A percentile compares a stretch with the other conserved stretches of the same genome.
phyloP scores from a whole-genome alignment of 805 yeast species.

The Lachancea kluyveri region DNA sequence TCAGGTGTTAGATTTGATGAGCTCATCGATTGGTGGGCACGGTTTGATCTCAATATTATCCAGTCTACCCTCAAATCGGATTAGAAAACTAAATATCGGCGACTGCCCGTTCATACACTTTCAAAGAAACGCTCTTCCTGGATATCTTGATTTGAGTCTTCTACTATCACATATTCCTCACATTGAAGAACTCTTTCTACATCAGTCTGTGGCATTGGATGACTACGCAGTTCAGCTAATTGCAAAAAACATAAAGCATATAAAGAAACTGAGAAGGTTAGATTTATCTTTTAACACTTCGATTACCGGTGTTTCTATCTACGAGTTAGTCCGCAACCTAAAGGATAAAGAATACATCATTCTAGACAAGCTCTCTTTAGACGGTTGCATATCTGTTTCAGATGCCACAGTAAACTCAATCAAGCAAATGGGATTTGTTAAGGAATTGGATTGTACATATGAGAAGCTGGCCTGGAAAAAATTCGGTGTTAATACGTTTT shows the following conservation, averaged over 20 bases:
- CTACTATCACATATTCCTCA: conserved; percentile 10
- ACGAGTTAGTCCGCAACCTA: conserved; percentile 20
- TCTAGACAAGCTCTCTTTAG: conserved; percentile 17
- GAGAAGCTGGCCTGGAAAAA: conserved; percentile 26
- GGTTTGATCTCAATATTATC: conserved; percentile 16
- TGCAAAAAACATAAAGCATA: conserved; percentile 9
- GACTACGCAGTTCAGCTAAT: conserved; percentile 16
- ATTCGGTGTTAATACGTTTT: conserved; percentile 26
- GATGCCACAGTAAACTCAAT: conserved; percentile 24
- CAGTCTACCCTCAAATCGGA: conserved; percentile 7
- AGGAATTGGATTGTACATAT: conserved; percentile 22
- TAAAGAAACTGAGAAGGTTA: conserved; percentile 15
- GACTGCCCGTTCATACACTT: conserved; percentile 12
- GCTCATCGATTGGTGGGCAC: conserved; percentile 24
- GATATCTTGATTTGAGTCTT: conserved; percentile 14
- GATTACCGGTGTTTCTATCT: conserved; percentile 27
- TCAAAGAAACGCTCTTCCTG: conserved; percentile 5
- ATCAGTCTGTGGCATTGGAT: conserved; percentile 22
- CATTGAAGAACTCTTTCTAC: conserved; percentile 20
- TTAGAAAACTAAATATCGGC: conserved; percentile 24
- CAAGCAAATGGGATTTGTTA: conserved; percentile 16
- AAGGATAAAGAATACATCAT: conserved; percentile 13
- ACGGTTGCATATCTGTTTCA: conserved; percentile 26
- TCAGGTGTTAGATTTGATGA: conserved; percentile 24
- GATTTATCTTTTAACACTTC: conserved; percentile 29